Percentiles rank a stretch among this genome's conserved stretches.
Conservation (phyloP, 2,329 filamentous ascomycete species). For the Penicillium sp. region DNA sequence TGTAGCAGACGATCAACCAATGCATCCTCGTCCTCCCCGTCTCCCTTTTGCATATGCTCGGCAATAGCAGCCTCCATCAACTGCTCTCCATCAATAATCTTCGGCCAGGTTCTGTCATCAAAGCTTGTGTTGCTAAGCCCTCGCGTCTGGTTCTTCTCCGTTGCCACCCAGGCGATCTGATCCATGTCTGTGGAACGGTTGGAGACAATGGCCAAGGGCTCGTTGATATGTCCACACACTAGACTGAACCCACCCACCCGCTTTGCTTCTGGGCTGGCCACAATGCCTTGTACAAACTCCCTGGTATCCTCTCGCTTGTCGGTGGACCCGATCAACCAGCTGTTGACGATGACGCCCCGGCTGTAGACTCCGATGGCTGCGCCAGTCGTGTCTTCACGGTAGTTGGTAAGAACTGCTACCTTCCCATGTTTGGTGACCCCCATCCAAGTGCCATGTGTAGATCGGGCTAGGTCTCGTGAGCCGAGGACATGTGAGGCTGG, state of each 20-base stretch:
- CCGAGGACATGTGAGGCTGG: conserved; percentile 58
- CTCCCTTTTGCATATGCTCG: conserved; percentile 40
- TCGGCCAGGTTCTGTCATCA: conserved; percentile 61
- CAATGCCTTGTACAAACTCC: conserved; percentile 55
- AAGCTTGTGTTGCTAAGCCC: conserved; percentile 63
- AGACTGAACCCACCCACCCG: conserved; percentile 65
- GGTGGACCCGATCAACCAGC: conserved; percentile 54
- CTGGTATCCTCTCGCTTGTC: conserved; percentile 45
- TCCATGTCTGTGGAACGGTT: conserved; percentile 58
- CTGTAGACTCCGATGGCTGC: conserved; percentile 50
- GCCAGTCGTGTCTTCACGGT: conserved; percentile 55
- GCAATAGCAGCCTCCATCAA: conserved; percentile 53
- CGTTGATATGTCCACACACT: conserved; percentile 57
- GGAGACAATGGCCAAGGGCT: conserved; percentile 60
- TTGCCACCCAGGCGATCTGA: conserved; percentile 54
- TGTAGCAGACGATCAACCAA: conserved; percentile 55
- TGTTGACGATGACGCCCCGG: conserved; percentile 60
- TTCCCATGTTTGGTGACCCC: conserved; percentile 62
- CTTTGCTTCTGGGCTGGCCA: conserved; percentile 55
- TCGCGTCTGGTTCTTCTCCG: conserved; percentile 52
- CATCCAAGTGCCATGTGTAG: conserved; percentile 64
- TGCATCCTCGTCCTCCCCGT: conserved; percentile 49
- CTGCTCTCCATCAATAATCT: conserved; percentile 59
- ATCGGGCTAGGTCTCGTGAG: conserved; percentile 61
- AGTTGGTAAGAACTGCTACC: conserved; percentile 64